phyloP scores from a whole-genome alignment of 768 basidiomycete species.

The Lyophyllum decastes region DNA sequence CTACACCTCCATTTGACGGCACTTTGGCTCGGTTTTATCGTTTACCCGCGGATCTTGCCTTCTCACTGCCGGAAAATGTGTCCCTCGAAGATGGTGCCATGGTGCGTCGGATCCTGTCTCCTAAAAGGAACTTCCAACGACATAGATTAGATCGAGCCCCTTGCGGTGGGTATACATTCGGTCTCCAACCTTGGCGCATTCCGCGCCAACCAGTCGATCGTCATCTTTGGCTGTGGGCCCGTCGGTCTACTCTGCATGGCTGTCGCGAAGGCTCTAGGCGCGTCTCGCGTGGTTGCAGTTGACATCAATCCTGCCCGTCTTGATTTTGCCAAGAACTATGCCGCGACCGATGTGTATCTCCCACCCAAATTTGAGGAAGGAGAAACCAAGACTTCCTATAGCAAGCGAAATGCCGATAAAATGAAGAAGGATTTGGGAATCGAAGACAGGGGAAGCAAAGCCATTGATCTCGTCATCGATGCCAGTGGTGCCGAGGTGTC shows the following conservation, averaged over 20 bases:
- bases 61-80: conserved; percentile 79
- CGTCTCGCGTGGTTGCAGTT: conserved; percentile 79
- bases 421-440: conserved; percentile 70
- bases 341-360: conserved; percentile 74
- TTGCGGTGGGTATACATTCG: conserved; percentile 90
- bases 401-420: conserved; percentile 64
- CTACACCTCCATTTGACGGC: conserved; percentile 92
- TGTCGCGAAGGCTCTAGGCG: conserved; percentile 93
- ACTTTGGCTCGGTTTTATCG: conserved; percentile 87
- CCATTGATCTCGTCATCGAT: conserved; percentile 87
- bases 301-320: conserved; percentile 79
- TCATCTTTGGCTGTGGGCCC: conserved; percentile 89
- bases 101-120: conserved; percentile 41
- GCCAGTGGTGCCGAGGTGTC: conserved; percentile 93
- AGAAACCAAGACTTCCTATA: conserved; percentile 72
- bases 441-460: conserved; percentile 65
- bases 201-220: conserved; percentile 73
- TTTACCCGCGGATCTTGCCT: conserved; percentile 83
- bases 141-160: conserved; percentile 78
- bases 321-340: conserved; percentile 84
- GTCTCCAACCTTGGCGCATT: conserved; percentile 76
- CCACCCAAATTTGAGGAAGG: conserved; percentile 61
- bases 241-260: conserved; percentile 91
- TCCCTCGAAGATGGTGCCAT: conserved; percentile 94
- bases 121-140: conserved; percentile 1